Percentiles rank a stretch among this genome's conserved stretches.
These are phyloP conservation scores for Trichoderma pleuroti DNA, from an alignment of 2,329 filamentous ascomycete genomes.

Conservation along the genomic window DNA sequence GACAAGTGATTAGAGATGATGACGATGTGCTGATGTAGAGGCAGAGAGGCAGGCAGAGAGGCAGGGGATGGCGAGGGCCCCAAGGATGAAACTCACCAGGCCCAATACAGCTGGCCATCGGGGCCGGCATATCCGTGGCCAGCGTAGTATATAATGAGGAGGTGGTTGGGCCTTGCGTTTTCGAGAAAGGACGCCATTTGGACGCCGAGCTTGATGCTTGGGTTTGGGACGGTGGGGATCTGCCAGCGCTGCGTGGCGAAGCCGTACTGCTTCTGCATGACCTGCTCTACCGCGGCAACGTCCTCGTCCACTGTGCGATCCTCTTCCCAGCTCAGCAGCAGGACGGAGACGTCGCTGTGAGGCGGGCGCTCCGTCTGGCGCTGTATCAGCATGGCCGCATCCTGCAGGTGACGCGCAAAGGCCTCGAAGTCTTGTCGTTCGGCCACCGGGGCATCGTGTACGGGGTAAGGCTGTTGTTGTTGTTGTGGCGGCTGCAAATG, in stretches of 20 bases:
- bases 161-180: slow-evolving; percentile 53
- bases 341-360: slow-evolving; percentile 57
- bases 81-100: slow-evolving; percentile 50
- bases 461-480: slow-evolving; percentile 36
- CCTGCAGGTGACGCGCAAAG: slow-evolving; percentile 64
- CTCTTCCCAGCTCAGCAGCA: slow-evolving; percentile 61
- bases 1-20: background rate
- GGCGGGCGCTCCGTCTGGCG: slow-evolving; percentile 57
- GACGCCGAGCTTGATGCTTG: slow-evolving; percentile 59
- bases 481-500: slow-evolving; percentile 24
- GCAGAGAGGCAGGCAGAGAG: slow-evolving; percentile 19
- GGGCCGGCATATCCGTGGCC: slow-evolving; percentile 57
- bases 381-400: slow-evolving; percentile 65
- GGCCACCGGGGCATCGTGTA: slow-evolving; percentile 39
- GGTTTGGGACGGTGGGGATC: slow-evolving; percentile 57
- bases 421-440: slow-evolving; percentile 63
- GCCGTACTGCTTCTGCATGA: slow-evolving; percentile 58
- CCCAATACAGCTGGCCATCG: slow-evolving; percentile 63
- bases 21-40: background rate
- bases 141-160: slow-evolving; percentile 63
- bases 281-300: slow-evolving; percentile 51
- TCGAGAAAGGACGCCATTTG: slow-evolving; percentile 59
- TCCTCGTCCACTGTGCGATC: slow-evolving; percentile 53
- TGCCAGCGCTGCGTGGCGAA: slow-evolving; percentile 59
- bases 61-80: background rate